A percentile compares a stretch with the other conserved stretches of the same genome.
These are phyloP conservation scores for Penicillium expansum DNA, from an alignment of 2,329 filamentous ascomycete genomes.

Conservation along the genomic window DNA sequence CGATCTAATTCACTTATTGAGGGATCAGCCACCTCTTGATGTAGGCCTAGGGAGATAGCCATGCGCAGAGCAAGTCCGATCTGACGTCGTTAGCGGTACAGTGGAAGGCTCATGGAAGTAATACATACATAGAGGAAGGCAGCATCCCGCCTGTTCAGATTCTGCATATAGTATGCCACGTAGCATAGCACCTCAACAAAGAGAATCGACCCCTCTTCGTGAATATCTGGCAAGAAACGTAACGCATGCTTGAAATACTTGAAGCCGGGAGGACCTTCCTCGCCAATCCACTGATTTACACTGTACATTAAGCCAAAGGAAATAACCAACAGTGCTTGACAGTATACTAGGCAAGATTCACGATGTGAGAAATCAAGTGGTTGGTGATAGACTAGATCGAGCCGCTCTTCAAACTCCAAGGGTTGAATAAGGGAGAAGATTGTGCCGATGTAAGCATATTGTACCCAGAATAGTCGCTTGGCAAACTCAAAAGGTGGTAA, in stretches of 20 bases:
- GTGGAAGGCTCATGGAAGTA: not conserved
- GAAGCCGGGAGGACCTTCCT: constrained; percentile 55
- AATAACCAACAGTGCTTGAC: constrained; percentile 53
- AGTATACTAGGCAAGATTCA: constrained; percentile 51
- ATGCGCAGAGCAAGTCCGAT: constrained; percentile 56
- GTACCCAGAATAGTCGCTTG: constrained; percentile 50
- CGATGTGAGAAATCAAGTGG: constrained; percentile 45
- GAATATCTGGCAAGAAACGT: constrained; percentile 53
- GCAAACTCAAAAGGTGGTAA: constrained; percentile 53
- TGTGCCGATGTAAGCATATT: constrained; percentile 57
- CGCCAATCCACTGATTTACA: constrained; percentile 55
- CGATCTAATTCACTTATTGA: constrained; percentile 42
- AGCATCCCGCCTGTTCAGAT: constrained; percentile 55
- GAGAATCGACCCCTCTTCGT: constrained; percentile 55
- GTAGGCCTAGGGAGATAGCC: constrained; percentile 57
- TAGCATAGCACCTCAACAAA: constrained; percentile 57
- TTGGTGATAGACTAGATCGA: constrained; percentile 46
- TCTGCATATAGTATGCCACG: constrained; percentile 58
- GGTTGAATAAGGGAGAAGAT: constrained; percentile 56
- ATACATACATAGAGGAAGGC: constrained; percentile 51
- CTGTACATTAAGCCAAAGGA: constrained; percentile 58
- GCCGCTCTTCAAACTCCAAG: constrained; percentile 46
- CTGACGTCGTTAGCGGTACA: constrained; percentile 20
- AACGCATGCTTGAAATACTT: constrained; percentile 54
- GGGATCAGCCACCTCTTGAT: constrained; percentile 50